These are phyloP conservation scores for Poa annua DNA, from an alignment of 176 grass and related monocot genomes.

Conservation along the genomic window DNA sequence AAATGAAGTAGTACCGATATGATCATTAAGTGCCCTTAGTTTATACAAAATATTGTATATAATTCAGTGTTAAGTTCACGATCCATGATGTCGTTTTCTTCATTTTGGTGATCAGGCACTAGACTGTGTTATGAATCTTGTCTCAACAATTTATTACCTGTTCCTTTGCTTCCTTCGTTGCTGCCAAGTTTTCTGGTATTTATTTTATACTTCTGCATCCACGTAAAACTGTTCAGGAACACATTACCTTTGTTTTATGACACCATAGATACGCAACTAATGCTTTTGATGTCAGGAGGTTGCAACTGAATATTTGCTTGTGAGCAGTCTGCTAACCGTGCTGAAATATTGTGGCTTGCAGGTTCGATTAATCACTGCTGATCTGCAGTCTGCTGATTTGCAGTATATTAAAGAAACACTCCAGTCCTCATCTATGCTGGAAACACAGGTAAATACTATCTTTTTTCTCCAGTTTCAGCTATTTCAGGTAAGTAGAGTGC, in stretches of 20 bases:
- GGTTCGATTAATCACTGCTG: slow-evolving; percentile 52
- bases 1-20: background rate
- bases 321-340: background rate
- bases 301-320: background rate
- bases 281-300: background rate
- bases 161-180: background rate
- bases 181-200: background rate
- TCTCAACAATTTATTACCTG: background rate
- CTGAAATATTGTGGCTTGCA: slow-evolving; percentile 45
- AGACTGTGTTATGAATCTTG: background rate
- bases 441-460: slow-evolving; percentile 51
- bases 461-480: slow-evolving; percentile 19
- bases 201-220: background rate
- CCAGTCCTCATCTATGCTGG: slow-evolving; percentile 57
- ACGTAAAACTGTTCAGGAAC: background rate
- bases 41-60: background rate
- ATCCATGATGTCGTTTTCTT: background rate
- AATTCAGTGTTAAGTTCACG: background rate
- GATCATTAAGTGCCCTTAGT: background rate
- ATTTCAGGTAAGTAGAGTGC: background rate
- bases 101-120: background rate
- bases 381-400: slow-evolving; percentile 47
- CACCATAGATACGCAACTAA: background rate
- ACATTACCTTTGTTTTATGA: background rate
- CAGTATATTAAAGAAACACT: slow-evolving; percentile 63